Percentiles rank a stretch among this genome's conserved stretches.
These are phyloP conservation scores for Epichloe hybrida DNA, from an alignment of 2,329 filamentous ascomycete species.

Conservation along the genomic window DNA sequence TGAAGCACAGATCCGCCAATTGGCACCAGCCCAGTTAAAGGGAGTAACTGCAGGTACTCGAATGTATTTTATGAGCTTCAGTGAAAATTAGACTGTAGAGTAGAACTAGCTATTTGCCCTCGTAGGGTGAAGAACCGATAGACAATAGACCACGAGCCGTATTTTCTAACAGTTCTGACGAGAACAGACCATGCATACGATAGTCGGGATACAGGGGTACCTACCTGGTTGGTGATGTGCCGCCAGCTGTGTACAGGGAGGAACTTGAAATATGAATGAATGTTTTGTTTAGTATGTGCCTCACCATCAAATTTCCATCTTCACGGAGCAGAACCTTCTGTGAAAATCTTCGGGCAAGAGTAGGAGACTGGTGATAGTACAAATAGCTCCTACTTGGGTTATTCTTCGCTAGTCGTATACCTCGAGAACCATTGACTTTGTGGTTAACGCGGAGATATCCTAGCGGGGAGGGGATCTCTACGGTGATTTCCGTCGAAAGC, in stretches of 20 bases:
- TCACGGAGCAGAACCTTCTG: slow-evolving; percentile 47
- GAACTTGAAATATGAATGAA: no score
- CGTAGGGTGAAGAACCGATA: slow-evolving; percentile 5
- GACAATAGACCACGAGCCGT: slow-evolving; percentile 7
- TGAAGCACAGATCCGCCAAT: neutral
- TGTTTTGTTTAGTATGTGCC: slow-evolving; percentile 39
- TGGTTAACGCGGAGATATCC: slow-evolving; percentile 80
- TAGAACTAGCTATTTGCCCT: slow-evolving; percentile 7
- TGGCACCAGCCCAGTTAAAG: neutral
- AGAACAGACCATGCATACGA: neutral
- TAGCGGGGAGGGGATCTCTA: slow-evolving; percentile 41
- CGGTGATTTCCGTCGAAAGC: neutral
- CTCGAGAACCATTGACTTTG: slow-evolving; percentile 61
- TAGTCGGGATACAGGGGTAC: no score
- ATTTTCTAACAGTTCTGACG: neutral
- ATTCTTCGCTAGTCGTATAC: slow-evolving; percentile 89
- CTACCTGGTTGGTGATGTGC: neutral
- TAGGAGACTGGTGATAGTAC: slow-evolving; percentile 35
- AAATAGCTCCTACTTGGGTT: slow-evolving; percentile 34
- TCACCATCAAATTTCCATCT: slow-evolving; percentile 74
- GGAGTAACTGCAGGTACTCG: neutral
- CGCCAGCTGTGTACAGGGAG: no score
- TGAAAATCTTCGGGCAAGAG: slow-evolving; percentile 74
- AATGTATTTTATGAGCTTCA: slow-evolving; percentile 6
- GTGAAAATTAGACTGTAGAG: slow-evolving; percentile 6